Percentiles rank a stretch among this genome's conserved stretches.
phyloP scores from a whole-genome alignment of 257 asterid genomes.

The Fraxinus quadrangulata region DNA sequence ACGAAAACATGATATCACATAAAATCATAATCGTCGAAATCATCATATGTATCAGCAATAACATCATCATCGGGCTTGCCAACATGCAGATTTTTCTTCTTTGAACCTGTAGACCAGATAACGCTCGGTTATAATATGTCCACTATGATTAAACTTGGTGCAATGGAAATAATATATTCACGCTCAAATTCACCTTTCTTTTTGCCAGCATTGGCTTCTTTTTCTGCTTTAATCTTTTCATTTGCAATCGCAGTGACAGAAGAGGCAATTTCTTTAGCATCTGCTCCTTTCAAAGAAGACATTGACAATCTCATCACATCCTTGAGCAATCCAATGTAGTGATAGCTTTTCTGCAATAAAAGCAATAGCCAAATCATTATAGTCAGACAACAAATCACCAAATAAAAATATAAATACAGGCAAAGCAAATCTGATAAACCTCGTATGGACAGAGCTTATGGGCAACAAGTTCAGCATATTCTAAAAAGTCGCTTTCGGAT shows the following conservation, averaged over 20 bases:
- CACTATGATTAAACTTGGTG: not conserved
- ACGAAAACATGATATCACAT: slow-evolving; percentile 50
- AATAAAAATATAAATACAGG: not conserved
- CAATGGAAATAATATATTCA: not conserved
- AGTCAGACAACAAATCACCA: not conserved
- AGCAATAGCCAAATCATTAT: slow-evolving; percentile 19
- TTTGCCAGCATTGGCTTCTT: slow-evolving; percentile 86
- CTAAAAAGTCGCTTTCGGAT: slow-evolving; percentile 72
- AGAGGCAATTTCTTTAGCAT: slow-evolving; percentile 92
- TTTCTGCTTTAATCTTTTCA: slow-evolving; percentile 91
- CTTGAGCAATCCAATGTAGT: slow-evolving; percentile 80
- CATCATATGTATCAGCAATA: slow-evolving; percentile 51
- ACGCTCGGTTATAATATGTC: not conserved
- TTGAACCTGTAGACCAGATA: slow-evolving; percentile 51
- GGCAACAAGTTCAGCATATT: slow-evolving; percentile 83
- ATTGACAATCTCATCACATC: slow-evolving; percentile 83
- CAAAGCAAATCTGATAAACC: slow-evolving; percentile 46
- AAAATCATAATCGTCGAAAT: slow-evolving; percentile 75
- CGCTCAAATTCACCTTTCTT: slow-evolving; percentile 47
- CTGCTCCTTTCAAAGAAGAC: slow-evolving; percentile 81
- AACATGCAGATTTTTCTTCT: slow-evolving; percentile 79
- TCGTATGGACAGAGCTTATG: slow-evolving; percentile 75
- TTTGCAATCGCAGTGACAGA: slow-evolving; percentile 91
- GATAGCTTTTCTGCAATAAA: slow-evolving; percentile 82
- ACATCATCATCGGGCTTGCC: slow-evolving; percentile 73